Conservation (phyloP, 2,329 filamentous ascomycete genomes). For the Ophiocordyceps camponoti-rufipedis region DNA sequence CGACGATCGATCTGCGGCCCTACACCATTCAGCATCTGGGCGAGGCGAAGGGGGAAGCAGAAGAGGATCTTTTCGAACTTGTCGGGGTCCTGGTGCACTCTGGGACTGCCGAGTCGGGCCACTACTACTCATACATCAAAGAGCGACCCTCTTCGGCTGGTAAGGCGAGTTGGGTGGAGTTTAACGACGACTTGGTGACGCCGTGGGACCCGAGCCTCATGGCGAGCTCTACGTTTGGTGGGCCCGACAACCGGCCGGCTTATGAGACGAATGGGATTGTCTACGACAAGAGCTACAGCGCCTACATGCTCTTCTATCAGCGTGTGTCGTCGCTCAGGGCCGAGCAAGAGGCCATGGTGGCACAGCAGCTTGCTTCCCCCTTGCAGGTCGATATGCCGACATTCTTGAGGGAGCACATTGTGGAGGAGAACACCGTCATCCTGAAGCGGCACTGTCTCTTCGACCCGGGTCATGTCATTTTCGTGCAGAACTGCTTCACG, state of each 20-base stretch:
- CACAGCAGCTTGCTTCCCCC: constrained; percentile 11
- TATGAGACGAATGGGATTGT: constrained; percentile 25
- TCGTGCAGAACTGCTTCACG: constrained; percentile 44
- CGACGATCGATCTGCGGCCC: constrained; percentile 65
- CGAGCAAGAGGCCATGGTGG: constrained; percentile 26
- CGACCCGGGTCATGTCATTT: constrained; percentile 50
- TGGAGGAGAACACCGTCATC: constrained; percentile 52
- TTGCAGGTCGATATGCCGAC: constrained; percentile 26
- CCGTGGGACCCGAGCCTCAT: constrained; percentile 59
- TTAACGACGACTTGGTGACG: constrained; percentile 77
- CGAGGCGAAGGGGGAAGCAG: constrained; percentile 33
- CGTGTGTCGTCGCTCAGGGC: constrained; percentile 46
- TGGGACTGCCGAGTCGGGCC: constrained; percentile 81
- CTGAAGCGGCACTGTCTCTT: constrained; percentile 65
- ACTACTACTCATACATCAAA: constrained; percentile 93
- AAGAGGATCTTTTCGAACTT: constrained; percentile 67
- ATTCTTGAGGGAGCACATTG: constrained; percentile 39
- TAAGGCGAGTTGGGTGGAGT: constrained; percentile 59
- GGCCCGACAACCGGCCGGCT: constrained; percentile 34
- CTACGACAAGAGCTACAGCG: constrained; percentile 61
- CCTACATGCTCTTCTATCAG: constrained; percentile 97
- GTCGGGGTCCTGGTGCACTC: constrained; percentile 91
- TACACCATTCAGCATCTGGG: constrained; percentile 80
- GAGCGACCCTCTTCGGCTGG: constrained; percentile 44
- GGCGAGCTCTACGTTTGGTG: constrained; percentile 65